Base-by-base conservation (phyloP, 805 yeast species). In the Candida quercuum region DNA sequence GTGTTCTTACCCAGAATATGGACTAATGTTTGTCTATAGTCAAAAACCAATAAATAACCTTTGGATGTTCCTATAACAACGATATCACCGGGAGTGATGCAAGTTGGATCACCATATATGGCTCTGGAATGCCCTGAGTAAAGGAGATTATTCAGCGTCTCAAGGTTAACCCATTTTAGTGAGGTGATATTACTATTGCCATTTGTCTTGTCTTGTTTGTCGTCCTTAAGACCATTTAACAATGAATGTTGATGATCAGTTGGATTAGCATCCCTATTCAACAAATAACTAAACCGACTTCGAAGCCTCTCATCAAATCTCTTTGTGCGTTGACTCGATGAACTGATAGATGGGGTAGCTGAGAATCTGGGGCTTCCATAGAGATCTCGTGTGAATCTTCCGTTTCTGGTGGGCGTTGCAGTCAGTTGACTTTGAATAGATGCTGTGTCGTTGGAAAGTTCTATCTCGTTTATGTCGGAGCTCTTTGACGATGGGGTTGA, bases 31-130 rank as follows among this genome's bases (percentile, higher is more conserved):
- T 89, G 96, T 31, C 71, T 71, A 43, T 78, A 81, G 49, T 80
- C 82, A 56, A 86, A 88, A 5, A 83, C 65, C 5, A 85, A 57
- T 0, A 86, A 63, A 26, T 57, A 62, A 2, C 95, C 95, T 35
- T 71, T 72, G 0, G 71, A 50, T 0, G 96, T 88, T 2, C 95
- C 96, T 7, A 88, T 49, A 0, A 76, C 76, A 7, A 82, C 63
- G 23, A 69, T 48, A 24, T 65, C 70, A 9, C 73, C 66, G 0
- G 72, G 63, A 0, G 65, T 54, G 12, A 77, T 49, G 19, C 66
- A 54, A 0, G 74, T 62, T 0, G 81, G 76, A 2, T 69, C 65
- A 0, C 91, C 89, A 47, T 70, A 67, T 8, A 57, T 56, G 3
- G 55, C 35, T 23, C 53, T 34, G 1, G 66, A 52, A 11, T 57